phyloP scores from a whole-genome alignment of 2,329 filamentous ascomycete genomes.

The Lachnellula suecica region DNA sequence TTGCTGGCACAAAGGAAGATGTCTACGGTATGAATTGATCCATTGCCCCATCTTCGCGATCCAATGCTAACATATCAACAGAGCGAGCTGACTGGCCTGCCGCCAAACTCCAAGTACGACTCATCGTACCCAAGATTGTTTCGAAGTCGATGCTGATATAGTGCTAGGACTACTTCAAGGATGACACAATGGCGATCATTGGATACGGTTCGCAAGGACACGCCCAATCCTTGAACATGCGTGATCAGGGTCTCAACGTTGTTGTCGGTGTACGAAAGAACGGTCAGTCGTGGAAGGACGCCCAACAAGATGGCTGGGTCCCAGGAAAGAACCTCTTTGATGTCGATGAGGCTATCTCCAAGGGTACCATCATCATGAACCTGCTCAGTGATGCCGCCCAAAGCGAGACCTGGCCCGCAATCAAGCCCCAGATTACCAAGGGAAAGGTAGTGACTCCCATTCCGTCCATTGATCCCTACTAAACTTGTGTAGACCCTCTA shows the following conservation, averaged over 20 bases:
- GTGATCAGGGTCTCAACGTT: constrained; percentile 99
- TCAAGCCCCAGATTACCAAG: constrained; percentile 98
- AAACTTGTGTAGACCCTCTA: constrained; percentile 75
- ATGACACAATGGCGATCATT: constrained; percentile 98
- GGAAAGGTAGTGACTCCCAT: constrained; percentile 69
- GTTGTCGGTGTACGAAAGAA: constrained; percentile 98
- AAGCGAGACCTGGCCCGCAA: constrained; percentile 96
- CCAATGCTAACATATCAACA: constrained; percentile 35
- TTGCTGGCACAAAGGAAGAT: constrained; percentile 87
- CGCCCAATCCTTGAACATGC: constrained; percentile 98
- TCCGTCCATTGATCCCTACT: constrained; percentile 10
- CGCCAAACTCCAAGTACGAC: constrained; percentile 92
- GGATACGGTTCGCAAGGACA: constrained; percentile 98
- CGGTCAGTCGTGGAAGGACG: constrained; percentile 98
- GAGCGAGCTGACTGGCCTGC: constrained; percentile 98
- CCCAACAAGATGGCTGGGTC: constrained; percentile 94
- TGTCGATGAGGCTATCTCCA: constrained; percentile 91
- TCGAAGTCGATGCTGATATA: constrained; percentile 19
- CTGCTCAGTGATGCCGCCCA: constrained; percentile 96
- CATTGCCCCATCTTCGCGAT: background rate
- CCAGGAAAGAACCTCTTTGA: constrained; percentile 99
- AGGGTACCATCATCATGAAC: constrained; percentile 98
- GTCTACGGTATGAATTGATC: constrained; percentile 75
- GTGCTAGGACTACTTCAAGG: constrained; percentile 94
- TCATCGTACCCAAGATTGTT: constrained; percentile 14